Evolutionary conservation across 2,329 filamentous ascomycete genomes (phyloP), one percentile per base, ranked within the genome.

Genomic region (Cordyceps cateniannulata): DNA sequence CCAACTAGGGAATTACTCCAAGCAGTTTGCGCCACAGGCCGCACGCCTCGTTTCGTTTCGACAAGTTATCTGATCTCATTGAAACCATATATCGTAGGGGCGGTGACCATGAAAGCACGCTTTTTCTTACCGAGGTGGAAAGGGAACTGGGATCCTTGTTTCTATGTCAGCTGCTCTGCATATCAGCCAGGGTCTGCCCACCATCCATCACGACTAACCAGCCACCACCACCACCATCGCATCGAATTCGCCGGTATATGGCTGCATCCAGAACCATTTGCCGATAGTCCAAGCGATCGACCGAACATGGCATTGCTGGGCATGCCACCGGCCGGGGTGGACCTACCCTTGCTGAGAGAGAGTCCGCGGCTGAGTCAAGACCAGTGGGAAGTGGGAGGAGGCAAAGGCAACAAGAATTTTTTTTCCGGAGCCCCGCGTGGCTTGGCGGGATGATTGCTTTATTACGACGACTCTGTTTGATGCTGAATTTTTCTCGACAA

Each of bases 61-160:
- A 58, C 48, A 10, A 53, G 27, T 60, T 47, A 60, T 60, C 57
- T 60, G 57, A 60, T 60, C 57, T 16, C 38, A 60, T 51, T 18
- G 40, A 42, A 55, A 25, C n/a, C 18, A 42, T 16, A 6, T 42
- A 38, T 38, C 35, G 10, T 16, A 38, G 35, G 35, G 35, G 24
- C 20, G 14, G 3, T 2, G 20, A 6, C 22, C 6, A 45, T 53
- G 50, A 22, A 44, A 16, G 20, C 50, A 24, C 27, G 27, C 27
- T 29, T 54, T 29, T 55, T 10, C 51, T 54, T 35, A 54, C 51
- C 22, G 22, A 29, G 27, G 27, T 45, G 24, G 12, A 25, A 24
- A 45, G 40, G 40, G 35, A 5, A 8, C 3, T 35, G 32, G 9
- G 40, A 25, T 29, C 44, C 52, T 22, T 5, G 29, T 24, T 38